Base-by-base conservation (phyloP, 192 early-diverging fungal genomes). In the Entomortierella chlamydospora region DNA sequence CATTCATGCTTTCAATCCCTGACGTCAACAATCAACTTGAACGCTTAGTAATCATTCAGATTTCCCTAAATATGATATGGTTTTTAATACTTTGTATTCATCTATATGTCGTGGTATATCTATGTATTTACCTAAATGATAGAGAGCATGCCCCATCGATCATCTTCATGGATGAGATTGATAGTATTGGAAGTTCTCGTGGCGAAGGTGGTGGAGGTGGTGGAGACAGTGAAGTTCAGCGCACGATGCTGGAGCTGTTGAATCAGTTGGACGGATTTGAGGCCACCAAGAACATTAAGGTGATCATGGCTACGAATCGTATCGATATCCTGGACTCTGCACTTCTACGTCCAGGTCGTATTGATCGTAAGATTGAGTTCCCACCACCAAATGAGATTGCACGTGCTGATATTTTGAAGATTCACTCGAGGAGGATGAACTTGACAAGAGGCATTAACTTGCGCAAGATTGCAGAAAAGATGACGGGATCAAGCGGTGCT, bases 81-180 rank as follows among this genome's bases (percentile, higher is more conserved):
- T n/a, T n/a, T n/a, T n/a, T n/a, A n/a, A n/a, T n/a, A n/a, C n/a
- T n/a, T n/a, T n/a, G n/a, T n/a, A n/a, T n/a, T n/a, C n/a, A n/a
- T n/a, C n/a, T n/a, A 41, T 9, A 41, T 41, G 13, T 9, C 39
- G 13, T 41, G 39, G 13, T 13, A 41, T 6, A 41, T 9, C 6
- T 41, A 13, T 41, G 13, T 41, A 41, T 41, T 9, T 41, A 37
- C 34, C 39, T 20, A 10, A 39, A 47, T 2, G 39, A 34, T 37
- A 91, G 95, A 82, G 93, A 95, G 72, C 95, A 96, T 63, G 95
- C 95, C 2, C 95, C 95, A 37, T 95, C 94, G 28, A 96, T 95
- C 70, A 95, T 96, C 67, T 96, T 96, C 60, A 95, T 96, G 93
- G 95, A 96, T 81, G 95, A 96, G 81, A 94, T 96, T 60, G 95